Evolutionary conservation across 2,329 filamentous ascomycete genomes (phyloP), one percentile per base, ranked within the genome.

Genomic region (Lithohypha guttulata): DNA sequence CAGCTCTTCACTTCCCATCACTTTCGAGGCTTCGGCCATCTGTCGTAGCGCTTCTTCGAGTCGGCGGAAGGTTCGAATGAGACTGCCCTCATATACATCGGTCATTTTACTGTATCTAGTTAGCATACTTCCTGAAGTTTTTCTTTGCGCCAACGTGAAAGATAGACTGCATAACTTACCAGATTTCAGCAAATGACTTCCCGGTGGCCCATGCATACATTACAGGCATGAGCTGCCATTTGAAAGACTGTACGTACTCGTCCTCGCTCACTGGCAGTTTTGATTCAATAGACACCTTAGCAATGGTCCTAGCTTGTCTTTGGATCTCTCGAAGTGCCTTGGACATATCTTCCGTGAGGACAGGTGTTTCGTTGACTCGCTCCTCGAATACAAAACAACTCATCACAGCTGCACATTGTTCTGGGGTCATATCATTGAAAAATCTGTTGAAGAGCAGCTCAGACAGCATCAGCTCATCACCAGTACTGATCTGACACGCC

Each of bases 371-470:
- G 52, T 89, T 82, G 33, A 84, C 79, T 69, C 93, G 94, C 64
- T 98, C 91, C 56, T 98, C 93, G 51, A 96, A 95, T 49, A 98
- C 91, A 64, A 98, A 96, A 55, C 84, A 87, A 53, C 84, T 93
- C 43, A 98, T 71, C 4, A 87, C 77, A 0, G 89, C 75, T 1
- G 91, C 91, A 52, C 81, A 84, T 49, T 89, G 74, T 59, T 96
- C 89, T 0, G 91, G 86, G 0, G 79, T 79, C 29, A 96, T 68
- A 56, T 95, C 87, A 58, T 96, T 98, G 73, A 98, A 98, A 71
- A 95, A 96, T 26, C 87, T 77, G 60, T 96, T 93, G 62, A 98
- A 96, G 1, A 98, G 73, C 19, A 98, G 70, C 61, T 98, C 91
- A 9, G 84, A 86, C 4, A 98, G 73, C 48, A 98, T 78, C 28